These are phyloP conservation scores for Dactylonectria estremocensis DNA, from an alignment of 2,329 filamentous ascomycete genomes.

Conservation along the genomic window DNA sequence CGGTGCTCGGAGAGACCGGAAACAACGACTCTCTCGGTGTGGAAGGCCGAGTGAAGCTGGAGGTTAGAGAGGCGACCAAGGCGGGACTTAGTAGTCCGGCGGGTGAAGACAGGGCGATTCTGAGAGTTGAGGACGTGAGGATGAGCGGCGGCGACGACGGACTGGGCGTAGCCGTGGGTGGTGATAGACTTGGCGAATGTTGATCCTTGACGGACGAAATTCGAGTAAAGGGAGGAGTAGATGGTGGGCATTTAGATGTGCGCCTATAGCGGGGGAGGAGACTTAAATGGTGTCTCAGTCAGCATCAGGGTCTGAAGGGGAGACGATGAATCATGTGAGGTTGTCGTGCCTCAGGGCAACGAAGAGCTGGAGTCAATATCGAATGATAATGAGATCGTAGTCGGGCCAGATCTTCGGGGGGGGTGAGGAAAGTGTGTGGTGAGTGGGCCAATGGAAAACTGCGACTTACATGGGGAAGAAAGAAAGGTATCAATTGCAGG, in stretches of 20 bases:
- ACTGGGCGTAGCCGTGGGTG: constrained; percentile 98
- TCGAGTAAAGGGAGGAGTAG: constrained; percentile 78
- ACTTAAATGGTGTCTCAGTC: constrained; percentile 55
- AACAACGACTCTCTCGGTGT: constrained; percentile 68
- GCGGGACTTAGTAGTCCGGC: constrained; percentile 67
- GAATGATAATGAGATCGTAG: constrained; percentile 49
- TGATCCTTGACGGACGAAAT: constrained; percentile 97
- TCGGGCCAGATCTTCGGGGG: constrained; percentile 47
- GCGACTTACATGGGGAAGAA: constrained; percentile 74
- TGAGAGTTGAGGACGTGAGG: constrained; percentile 82
- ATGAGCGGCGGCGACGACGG: constrained; percentile 94
- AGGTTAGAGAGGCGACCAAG: constrained; percentile 69
- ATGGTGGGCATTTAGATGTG: constrained; percentile 92
- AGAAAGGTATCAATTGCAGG: constrained; percentile 81
- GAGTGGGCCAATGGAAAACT: constrained; percentile 41
- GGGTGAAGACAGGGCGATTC: constrained; percentile 74
- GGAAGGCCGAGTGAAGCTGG: constrained; percentile 84
- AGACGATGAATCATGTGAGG: constrained; percentile 25
- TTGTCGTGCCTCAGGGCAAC: constrained; percentile 42
- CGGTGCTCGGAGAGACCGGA: constrained; percentile 69
- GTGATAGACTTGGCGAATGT: constrained; percentile 88
- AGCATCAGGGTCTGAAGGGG: constrained; percentile 35
- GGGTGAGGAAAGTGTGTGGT: constrained; percentile 30
- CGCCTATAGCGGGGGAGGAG: constrained; percentile 71
- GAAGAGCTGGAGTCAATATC: constrained; percentile 38